These are phyloP conservation scores for Hymenoscyphus infarciens DNA, from an alignment of 2,329 filamentous ascomycete species.

Conservation along the genomic window DNA sequence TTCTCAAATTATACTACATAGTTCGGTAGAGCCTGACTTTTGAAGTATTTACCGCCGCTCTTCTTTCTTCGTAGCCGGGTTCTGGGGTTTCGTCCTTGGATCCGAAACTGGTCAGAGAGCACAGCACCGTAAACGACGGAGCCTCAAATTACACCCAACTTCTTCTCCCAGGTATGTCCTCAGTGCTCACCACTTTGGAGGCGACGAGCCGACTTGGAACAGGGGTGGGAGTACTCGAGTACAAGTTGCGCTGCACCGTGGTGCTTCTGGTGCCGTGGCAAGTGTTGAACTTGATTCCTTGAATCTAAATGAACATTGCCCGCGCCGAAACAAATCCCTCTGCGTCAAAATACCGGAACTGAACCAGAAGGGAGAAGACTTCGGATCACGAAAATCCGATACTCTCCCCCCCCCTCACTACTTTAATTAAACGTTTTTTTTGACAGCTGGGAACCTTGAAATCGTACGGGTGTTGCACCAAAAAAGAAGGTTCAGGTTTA, in stretches of 20 bases:
- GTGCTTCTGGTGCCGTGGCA: too few relatives aligned
- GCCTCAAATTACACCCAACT: neutral
- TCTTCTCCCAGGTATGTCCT: neutral
- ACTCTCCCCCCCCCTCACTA: too few relatives aligned
- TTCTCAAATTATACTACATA: neutral
- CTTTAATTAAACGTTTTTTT: too few relatives aligned
- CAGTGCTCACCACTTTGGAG: neutral
- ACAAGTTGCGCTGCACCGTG: neutral
- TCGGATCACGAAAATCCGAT: neutral
- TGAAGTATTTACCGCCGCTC: neutral
- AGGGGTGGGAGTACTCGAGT: neutral
- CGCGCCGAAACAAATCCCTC: neutral
- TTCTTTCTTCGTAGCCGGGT: neutral
- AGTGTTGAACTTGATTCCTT: neutral
- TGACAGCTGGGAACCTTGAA: too few relatives aligned
- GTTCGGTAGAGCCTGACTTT: neutral
- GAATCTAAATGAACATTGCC: neutral
- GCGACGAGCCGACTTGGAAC: neutral
- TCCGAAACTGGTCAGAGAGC: conserved; percentile 1
- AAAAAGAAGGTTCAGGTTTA: too few relatives aligned
- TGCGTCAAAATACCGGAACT: neutral
- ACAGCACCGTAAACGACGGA: neutral
- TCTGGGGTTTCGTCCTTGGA: neutral
- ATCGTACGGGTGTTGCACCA: too few relatives aligned
- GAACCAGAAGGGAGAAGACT: neutral